Evolutionary conservation across 139 green algal genomes (phyloP).

Genomic region (Pseudopediastrum boryanum): DNA sequence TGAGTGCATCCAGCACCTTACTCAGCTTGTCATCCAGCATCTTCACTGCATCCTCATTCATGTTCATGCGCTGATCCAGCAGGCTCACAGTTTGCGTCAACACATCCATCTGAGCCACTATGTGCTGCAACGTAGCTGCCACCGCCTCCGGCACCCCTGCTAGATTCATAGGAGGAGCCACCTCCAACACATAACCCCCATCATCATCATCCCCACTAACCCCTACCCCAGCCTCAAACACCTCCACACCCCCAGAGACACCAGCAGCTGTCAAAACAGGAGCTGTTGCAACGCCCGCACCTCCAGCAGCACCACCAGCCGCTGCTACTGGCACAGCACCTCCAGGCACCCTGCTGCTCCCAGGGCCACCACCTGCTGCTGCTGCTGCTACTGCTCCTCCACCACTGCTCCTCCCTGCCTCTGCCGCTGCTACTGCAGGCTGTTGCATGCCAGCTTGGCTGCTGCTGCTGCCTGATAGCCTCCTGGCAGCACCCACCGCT

Average conservation of each 20-base stretch:
- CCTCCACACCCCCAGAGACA: conserved; percentile 33
- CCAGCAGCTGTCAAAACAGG: conserved; percentile 26
- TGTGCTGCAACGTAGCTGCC: conserved; percentile 72
- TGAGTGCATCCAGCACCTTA: background rate
- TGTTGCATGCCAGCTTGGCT: background rate
- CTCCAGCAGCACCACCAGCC: too few relatives aligned
- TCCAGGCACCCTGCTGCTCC: background rate
- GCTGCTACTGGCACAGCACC: background rate
- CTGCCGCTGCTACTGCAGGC: background rate
- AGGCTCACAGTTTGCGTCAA: background rate
- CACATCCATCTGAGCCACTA: conserved; percentile 41
- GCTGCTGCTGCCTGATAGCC: background rate
- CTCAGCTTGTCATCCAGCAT: background rate
- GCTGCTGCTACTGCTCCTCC: background rate
- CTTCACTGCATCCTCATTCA: conserved; percentile 1
- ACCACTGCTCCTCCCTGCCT: background rate
- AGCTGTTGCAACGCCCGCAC: background rate
- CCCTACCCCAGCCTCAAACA: background rate
- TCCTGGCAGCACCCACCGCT: background rate
- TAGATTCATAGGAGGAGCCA: conserved; percentile 61
- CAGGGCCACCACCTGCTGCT: background rate
- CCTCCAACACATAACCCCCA: conserved; percentile 47
- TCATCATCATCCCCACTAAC: conserved; percentile 4
- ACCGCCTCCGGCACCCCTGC: conserved; percentile 64
- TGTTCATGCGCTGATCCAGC: conserved; percentile 11